A percentile compares a stretch with the other conserved stretches of the same genome.
Evolutionary conservation across 176 grass and related monocot genomes (phyloP).

Genomic region (Oropetium thomaeum): DNA sequence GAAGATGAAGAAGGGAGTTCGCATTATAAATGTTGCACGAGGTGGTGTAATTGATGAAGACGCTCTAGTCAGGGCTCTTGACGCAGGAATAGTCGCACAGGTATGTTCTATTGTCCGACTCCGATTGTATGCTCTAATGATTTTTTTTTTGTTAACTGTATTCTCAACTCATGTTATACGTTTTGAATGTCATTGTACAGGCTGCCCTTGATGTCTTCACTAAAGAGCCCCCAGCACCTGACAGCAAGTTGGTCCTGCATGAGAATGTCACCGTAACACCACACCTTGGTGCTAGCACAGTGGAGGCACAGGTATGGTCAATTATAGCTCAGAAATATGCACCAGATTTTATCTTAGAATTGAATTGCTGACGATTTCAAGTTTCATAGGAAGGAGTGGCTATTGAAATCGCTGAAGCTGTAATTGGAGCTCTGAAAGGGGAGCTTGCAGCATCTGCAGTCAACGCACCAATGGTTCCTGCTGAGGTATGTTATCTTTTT

Average conservation of each 20-base stretch:
- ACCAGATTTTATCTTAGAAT: background rate
- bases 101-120: constrained; percentile 17
- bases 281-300: constrained; percentile 87
- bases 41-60: constrained; percentile 93
- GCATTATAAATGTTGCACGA: constrained; percentile 85
- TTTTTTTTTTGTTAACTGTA: background rate
- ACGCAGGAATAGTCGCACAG: constrained; percentile 84
- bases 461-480: constrained; percentile 86
- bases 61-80: constrained; percentile 77
- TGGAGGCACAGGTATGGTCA: constrained; percentile 78
- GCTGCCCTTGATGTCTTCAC: constrained; percentile 95
- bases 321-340: background rate
- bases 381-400: constrained; percentile 79
- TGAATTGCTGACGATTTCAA: constrained; percentile 18
- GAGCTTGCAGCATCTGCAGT: constrained; percentile 89
- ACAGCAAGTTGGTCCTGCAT: constrained; percentile 75
- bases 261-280: constrained; percentile 92
- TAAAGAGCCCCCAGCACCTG: constrained; percentile 66
- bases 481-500: constrained; percentile 45
- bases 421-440: constrained; percentile 86
- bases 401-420: constrained; percentile 95
- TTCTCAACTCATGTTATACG: background rate
- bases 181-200: constrained; percentile 20
- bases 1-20: constrained; percentile 86
- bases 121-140: background rate